Base-by-base conservation (phyloP, 805 yeast species). In the Lachancea mirantina region DNA sequence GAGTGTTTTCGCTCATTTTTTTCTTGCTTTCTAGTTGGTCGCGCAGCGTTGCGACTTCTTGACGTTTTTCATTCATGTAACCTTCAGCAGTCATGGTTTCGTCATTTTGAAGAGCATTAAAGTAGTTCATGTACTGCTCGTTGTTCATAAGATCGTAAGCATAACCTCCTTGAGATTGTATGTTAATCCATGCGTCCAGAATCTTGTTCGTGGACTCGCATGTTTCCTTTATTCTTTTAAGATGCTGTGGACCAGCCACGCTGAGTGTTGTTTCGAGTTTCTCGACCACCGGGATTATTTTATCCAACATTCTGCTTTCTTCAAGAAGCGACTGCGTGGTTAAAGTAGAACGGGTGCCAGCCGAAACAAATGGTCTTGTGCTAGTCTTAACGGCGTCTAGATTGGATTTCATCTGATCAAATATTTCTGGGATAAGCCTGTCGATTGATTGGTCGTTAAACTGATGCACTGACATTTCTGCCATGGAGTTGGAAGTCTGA, bases 131-230 rank as follows among this genome's bases (percentile, higher is more conserved):
- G 30, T 59, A 59, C 17, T 46, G 42, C 6, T 58, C 44, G 34
- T 68, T 67, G 32, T 62, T 61, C 41, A 75, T 57, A 13, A 73
- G 50, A 7, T 67, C 64, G 17, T 65, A 60, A 4, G 78, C 70
- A 45, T 74, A 72, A 21, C 70, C 68, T 14, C 80, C 71, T 45
- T 77, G 82, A 10, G 80, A 74, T 14, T 77, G 64, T 30, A 78
- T 75, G 40, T 68, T 63, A 32, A 72, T 67, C 82, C 82, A 78
- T 14, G 74, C 64, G 36, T 72, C 77, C 15, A 78, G 52, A 16
- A 78, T 56, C 16, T 61, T 59, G 34, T 71, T 65, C 0, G 78
- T 67, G 19, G 67, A 65, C 23, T 62, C 64, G 26, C 74, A 63
- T 4, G 76, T 65, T 14, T 54, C 57, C 35, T 65, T 41, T 20